phyloP scores from a whole-genome alignment of 2,329 filamentous ascomycete species.

The Dothistroma septosporum region DNA sequence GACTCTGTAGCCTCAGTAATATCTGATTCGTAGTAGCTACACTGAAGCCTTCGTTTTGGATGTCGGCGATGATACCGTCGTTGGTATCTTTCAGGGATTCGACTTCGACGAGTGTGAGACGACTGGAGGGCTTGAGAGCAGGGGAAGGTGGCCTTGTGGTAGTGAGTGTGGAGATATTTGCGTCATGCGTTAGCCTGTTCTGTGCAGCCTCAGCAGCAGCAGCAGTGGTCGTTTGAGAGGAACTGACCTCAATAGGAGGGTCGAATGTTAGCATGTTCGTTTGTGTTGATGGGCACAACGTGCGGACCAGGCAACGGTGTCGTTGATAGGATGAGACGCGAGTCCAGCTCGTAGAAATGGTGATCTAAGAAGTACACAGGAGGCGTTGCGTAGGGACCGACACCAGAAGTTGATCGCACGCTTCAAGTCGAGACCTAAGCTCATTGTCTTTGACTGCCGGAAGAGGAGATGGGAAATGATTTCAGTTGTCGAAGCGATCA shows the following conservation, averaged over 20 bases:
- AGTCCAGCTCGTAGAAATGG: neutral
- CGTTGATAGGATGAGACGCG: neutral
- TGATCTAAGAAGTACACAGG: neutral
- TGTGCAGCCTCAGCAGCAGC: neutral
- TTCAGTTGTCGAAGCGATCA: neutral
- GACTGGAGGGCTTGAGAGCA: neutral
- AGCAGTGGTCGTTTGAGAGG: neutral
- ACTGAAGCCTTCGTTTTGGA: neutral
- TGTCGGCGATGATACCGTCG: neutral
- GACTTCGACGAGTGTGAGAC: neutral
- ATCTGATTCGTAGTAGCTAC: neutral
- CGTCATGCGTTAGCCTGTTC: neutral
- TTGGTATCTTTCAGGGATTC: neutral
- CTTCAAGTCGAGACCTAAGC: neutral
- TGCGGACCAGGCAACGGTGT: neutral
- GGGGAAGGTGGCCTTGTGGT: neutral
- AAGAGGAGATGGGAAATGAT: neutral
- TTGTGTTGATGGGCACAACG: neutral
- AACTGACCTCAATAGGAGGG: neutral
- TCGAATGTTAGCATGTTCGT: neutral
- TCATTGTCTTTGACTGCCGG: neutral
- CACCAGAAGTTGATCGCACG: neutral
- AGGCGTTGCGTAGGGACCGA: neutral
- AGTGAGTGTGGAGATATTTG: neutral
- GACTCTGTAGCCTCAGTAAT: neutral